Base-by-base conservation (phyloP, 176 grass and related monocot species). In the Rhynchospora pubera region DNA sequence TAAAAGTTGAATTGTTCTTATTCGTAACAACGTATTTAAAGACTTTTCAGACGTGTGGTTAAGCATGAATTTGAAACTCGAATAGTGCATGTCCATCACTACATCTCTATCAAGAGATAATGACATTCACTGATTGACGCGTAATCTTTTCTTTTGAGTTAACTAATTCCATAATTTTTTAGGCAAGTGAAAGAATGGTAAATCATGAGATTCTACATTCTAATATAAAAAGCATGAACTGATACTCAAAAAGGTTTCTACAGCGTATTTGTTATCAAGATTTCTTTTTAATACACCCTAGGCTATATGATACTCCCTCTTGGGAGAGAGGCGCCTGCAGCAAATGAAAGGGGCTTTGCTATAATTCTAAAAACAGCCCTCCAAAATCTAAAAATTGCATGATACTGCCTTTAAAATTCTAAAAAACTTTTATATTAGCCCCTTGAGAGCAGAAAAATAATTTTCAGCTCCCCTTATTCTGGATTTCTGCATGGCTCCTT, bases 71-170 rank as follows among this genome's bases (percentile, higher is more conserved):
- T 69, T 43, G 16, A 69, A 69, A 18, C 18, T 69, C 8, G 34
- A 69, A 69, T n/a, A 44, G 13, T 42, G n/a, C n/a, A n/a, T n/a
- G 39, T 28, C 1, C 26, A 28, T 28, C 26, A 28, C 26, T 28
- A 28, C 34, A 69, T 69, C 34, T 69, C 65, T 44, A 44, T 69
- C 39, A 69, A 43, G 15, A 69, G 65, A 61, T 61, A 61, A 61
- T 69, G 65, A 69, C 65, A 69, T 69, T 6, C 65, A 69, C 39
- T 69, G 8, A 69, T 66, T 18, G 34, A 45, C 65, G 44, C 65
- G 65, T n/a, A 69, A 69, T 69, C 65, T 9, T 15, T 69, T 32
- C 43, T 69, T 69, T 44, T 45, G 65, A 69, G 65, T 69, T 69
- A 18, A 66, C 64, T 45, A 69, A 39, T 39, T 39, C 34, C 34